A percentile compares a stretch with the other conserved stretches of the same genome.
Evolutionary conservation across 257 asterid species (phyloP).

Genomic region (Ocimum tenuiflorum): DNA sequence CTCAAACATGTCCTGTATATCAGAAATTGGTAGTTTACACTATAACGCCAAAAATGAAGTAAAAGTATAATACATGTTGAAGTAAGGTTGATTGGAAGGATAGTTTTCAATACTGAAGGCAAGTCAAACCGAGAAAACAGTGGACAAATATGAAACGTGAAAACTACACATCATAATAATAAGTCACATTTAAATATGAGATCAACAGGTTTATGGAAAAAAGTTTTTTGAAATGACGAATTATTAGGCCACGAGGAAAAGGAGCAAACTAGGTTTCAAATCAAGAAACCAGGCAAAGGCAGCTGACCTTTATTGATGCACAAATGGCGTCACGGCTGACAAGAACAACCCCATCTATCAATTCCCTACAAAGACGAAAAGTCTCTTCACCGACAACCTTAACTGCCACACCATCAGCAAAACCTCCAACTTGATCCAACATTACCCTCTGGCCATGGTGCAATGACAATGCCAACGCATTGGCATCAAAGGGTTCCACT

Average conservation of each 20-base stretch:
- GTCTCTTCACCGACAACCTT: constrained; percentile 93
- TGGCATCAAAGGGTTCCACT: constrained; percentile 91
- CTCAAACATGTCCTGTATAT: constrained; percentile 84
- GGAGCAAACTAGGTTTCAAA: not conserved
- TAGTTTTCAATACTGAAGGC: not conserved
- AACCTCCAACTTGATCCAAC: constrained; percentile 92
- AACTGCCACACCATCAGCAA: constrained; percentile 98
- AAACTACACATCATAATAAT: not conserved
- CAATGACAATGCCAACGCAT: constrained; percentile 87
- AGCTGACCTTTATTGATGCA: constrained; percentile 87
- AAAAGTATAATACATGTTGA: not conserved
- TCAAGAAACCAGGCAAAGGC: not conserved
- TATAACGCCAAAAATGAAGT: not conserved
- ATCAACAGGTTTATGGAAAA: too few species aligned
- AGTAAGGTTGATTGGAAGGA: not conserved
- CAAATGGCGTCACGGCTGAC: constrained; percentile 66
- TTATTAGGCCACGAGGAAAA: not conserved
- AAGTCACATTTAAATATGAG: not conserved
- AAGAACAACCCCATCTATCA: constrained; percentile 76
- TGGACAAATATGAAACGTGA: not conserved
- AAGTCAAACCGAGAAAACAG: not conserved
- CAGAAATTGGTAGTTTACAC: not conserved
- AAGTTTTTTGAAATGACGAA: not conserved
- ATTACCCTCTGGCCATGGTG: constrained; percentile 66
- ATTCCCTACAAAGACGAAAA: constrained; percentile 65